Percentiles rank a stretch among this genome's conserved stretches.
These are phyloP conservation scores for Scheffersomyces spartinae DNA, from an alignment of 805 yeast species.

Conservation along the genomic window DNA sequence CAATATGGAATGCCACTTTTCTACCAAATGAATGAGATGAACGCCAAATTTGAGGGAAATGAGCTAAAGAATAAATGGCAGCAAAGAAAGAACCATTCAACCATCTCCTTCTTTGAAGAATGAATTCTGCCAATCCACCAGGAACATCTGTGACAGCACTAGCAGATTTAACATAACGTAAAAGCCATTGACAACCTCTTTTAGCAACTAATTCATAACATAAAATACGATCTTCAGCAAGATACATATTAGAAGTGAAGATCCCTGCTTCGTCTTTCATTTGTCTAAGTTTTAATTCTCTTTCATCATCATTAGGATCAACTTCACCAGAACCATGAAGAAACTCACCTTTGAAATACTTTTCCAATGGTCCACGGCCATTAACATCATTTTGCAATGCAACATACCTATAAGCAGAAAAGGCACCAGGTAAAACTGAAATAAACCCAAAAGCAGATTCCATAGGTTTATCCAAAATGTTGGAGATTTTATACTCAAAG, in stretches of 20 bases:
- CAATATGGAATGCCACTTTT: conserved; percentile 40
- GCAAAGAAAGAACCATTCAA: conserved; percentile 63
- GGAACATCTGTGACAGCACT: conserved; percentile 64
- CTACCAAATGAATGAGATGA: conserved; percentile 42
- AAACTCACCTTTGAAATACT: conserved; percentile 56
- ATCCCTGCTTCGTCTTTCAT: conserved; percentile 37
- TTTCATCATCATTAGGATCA: conserved; percentile 46
- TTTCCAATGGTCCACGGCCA: conserved; percentile 49
- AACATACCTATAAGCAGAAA: conserved; percentile 49
- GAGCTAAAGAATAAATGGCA: conserved; percentile 42
- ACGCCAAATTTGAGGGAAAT: conserved; percentile 44
- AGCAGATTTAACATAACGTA: conserved; percentile 51
- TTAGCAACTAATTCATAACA: conserved; percentile 58
- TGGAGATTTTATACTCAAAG: conserved; percentile 57
- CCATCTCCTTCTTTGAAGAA: conserved; percentile 59
- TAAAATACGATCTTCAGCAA: conserved; percentile 59
- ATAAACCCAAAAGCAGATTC: conserved; percentile 57
- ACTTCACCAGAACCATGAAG: conserved; percentile 45
- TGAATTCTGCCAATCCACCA: conserved; percentile 47
- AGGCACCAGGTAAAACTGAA: conserved; percentile 59
- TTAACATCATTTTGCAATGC: conserved; percentile 46
- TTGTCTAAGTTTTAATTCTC: conserved; percentile 22
- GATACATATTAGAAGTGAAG: conserved; percentile 57
- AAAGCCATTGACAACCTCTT: conserved; percentile 44
- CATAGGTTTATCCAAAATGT: conserved; percentile 55